Conservation (phyloP, 2,329 filamentous ascomycete genomes). For the Diaporthe aspalathi region DNA sequence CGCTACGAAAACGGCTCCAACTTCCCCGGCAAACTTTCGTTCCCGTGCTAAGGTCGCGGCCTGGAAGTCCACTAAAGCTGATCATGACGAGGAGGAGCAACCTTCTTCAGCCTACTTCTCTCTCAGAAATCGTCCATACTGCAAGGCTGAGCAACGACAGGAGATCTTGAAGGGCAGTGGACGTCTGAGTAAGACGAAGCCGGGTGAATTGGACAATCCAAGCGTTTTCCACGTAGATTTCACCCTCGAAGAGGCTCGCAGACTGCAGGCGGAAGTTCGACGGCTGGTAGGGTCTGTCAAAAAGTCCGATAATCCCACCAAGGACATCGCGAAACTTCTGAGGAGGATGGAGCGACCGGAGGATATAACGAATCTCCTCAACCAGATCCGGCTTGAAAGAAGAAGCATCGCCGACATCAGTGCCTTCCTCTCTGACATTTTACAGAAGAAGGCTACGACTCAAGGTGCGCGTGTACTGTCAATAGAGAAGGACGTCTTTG, state of each 20-base stretch:
- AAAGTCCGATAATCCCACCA: constrained; percentile 35
- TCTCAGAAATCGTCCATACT: constrained; percentile 44
- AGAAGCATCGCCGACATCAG: constrained; percentile 49
- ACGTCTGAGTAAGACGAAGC: constrained; percentile 35
- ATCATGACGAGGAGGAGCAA: background rate
- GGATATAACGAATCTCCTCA: background rate
- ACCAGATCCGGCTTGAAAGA: constrained; percentile 34
- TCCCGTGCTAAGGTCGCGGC: constrained; percentile 38
- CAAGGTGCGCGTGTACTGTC: constrained; percentile 45
- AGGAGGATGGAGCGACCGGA: constrained; percentile 8
- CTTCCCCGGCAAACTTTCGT: constrained; percentile 38
- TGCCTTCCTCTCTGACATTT: constrained; percentile 53
- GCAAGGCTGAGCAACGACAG: constrained; percentile 38
- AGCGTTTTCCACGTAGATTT: constrained; percentile 60
- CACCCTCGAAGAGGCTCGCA: constrained; percentile 50
- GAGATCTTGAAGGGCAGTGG: constrained; percentile 40
- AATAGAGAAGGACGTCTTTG: constrained; percentile 47
- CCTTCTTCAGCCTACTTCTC: constrained; percentile 28
- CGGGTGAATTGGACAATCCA: constrained; percentile 29
- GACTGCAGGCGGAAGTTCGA: constrained; percentile 27
- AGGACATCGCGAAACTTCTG: constrained; percentile 40
- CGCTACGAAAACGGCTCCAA: constrained; percentile 19
- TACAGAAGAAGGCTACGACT: constrained; percentile 41
- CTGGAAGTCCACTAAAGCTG: constrained; percentile 39
- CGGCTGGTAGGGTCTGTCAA: constrained; percentile 28